A percentile compares a stretch with the other conserved stretches of the same genome.
Conservation (phyloP, 352 stramenopile species). For the Phytophthora cactorum region DNA sequence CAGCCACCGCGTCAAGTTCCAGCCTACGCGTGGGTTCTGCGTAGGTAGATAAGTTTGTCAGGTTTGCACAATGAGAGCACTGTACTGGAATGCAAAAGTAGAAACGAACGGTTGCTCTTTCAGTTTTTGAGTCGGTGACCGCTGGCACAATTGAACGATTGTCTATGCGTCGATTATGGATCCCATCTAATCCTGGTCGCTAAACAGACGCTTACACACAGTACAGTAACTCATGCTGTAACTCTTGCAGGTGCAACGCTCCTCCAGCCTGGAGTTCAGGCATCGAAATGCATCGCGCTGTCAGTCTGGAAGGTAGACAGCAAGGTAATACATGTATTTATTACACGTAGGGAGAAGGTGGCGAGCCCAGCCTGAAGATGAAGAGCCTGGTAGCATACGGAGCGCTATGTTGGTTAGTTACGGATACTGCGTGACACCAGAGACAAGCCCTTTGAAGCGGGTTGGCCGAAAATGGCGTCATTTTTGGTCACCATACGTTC, state of each 20-base stretch:
- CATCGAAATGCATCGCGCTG: slow-evolving; percentile 16
- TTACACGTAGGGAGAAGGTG: no score
- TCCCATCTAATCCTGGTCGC: slow-evolving; percentile 2
- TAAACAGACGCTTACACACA: slow-evolving; percentile 8
- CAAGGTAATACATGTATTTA: no score
- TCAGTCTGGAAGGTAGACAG: background rate
- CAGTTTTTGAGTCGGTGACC: background rate
- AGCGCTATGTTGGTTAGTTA: slow-evolving; percentile 15
- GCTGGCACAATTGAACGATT: slow-evolving; percentile 17
- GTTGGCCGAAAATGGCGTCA: slow-evolving; percentile 23
- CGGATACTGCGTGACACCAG: slow-evolving; percentile 2
- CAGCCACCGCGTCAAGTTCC: background rate
- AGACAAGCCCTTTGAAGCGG: slow-evolving; percentile 20
- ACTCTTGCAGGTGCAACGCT: background rate
- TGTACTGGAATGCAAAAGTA: slow-evolving; percentile 1
- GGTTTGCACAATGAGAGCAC: background rate
- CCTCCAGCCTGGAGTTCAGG: background rate
- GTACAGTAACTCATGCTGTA: background rate
- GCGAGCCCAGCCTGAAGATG: slow-evolving; percentile 11
- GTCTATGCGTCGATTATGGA: slow-evolving; percentile 27
- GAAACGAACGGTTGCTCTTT: background rate
- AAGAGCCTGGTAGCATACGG: slow-evolving; percentile 28
- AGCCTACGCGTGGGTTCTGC: background rate
- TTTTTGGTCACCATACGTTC: slow-evolving; percentile 32
- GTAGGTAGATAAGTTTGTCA: background rate